These are phyloP conservation scores for Malus hybrid DNA, from an alignment of 331 rosid genomes.

Conservation along the genomic window DNA sequence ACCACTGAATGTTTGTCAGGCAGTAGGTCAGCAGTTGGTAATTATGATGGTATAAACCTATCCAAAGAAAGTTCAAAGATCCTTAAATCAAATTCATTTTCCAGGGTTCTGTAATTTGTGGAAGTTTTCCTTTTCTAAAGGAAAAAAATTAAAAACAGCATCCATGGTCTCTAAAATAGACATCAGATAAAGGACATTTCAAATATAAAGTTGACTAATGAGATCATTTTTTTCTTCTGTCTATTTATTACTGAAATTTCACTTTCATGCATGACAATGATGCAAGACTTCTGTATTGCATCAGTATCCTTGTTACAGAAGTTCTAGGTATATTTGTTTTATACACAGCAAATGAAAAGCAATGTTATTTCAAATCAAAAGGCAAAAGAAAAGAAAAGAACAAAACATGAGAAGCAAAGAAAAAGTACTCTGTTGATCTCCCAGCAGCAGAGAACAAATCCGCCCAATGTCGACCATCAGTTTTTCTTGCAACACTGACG, in stretches of 20 bases:
- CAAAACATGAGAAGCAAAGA: constrained; percentile 8
- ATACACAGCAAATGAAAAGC: background rate
- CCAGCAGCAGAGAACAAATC: constrained; percentile 95
- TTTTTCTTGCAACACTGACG: constrained; percentile 97
- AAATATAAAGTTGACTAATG: background rate
- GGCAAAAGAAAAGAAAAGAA: background rate
- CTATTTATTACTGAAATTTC: background rate
- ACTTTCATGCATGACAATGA: background rate
- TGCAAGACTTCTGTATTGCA: background rate
- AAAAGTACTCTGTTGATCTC: constrained; percentile 81
- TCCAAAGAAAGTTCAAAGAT: background rate
- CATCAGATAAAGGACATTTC: background rate
- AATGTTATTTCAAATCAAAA: background rate
- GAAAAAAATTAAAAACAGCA: background rate
- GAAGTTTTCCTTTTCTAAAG: background rate
- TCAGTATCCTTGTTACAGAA: background rate
- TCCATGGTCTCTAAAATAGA: background rate
- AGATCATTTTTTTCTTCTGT: background rate
- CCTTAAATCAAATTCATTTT: background rate
- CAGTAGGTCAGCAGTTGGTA: background rate
- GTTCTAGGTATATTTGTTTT: background rate
- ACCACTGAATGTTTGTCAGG: too few species aligned
- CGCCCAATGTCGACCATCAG: constrained; percentile 99
- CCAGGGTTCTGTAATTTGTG: background rate
- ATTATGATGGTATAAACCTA: background rate